Evolutionary conservation across 768 basidiomycete genomes (phyloP).

Genomic region (Suillus brevipes): DNA sequence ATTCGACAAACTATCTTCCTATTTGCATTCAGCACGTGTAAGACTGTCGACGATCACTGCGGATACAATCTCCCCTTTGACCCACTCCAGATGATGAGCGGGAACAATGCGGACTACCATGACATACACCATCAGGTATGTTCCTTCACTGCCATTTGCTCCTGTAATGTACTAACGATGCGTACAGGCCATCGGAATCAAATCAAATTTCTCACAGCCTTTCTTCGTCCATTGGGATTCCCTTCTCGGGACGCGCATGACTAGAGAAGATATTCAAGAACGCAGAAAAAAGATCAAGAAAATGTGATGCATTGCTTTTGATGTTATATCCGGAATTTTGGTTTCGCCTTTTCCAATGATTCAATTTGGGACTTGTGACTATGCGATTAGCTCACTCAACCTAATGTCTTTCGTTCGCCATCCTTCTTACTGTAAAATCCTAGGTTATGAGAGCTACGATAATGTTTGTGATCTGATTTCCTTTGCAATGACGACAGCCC

Average conservation of each 20-base stretch:
- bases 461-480: neutral
- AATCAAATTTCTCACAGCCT: constrained; percentile 91
- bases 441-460: constrained; percentile 1
- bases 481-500: neutral
- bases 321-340: neutral
- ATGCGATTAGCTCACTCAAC: neutral
- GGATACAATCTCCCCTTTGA: constrained; percentile 91
- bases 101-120: constrained; percentile 95
- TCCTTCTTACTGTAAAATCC: neutral
- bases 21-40: constrained; percentile 81
- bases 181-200: constrained; percentile 63
- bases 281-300: constrained; percentile 38
- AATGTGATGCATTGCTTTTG: constrained; percentile 10
- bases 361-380: neutral
- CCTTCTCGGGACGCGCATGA: constrained; percentile 80
- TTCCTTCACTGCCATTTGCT: neutral
- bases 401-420: neutral
- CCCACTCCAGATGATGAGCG: constrained; percentile 80
- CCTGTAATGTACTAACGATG: neutral
- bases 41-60: constrained; percentile 96
- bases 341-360: neutral
- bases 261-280: constrained; percentile 56
- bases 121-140: constrained; percentile 94
- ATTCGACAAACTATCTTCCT: constrained; percentile 83
- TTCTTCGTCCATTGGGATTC: constrained; percentile 94